phyloP scores from a whole-genome alignment of 495 filamentous ascomycete species.

The Penicillium canariense region DNA sequence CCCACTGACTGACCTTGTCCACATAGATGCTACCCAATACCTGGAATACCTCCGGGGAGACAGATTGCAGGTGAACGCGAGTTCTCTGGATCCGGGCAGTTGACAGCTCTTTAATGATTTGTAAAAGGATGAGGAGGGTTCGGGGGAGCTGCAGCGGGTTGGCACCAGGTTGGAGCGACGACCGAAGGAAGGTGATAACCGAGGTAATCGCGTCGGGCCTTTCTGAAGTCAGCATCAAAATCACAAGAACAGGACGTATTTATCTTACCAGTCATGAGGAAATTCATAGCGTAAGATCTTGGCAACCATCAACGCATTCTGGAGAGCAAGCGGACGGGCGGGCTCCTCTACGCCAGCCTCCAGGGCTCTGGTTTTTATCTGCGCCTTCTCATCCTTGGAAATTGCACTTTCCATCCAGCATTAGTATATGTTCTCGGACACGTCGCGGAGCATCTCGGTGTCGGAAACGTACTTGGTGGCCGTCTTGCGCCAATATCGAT shows the following conservation, averaged over 20 bases:
- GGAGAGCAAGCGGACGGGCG: constrained; percentile 68
- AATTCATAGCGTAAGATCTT: constrained; percentile 89
- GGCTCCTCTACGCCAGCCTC: constrained; percentile 71
- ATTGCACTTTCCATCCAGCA: constrained; percentile 55
- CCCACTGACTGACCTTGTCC: constrained; percentile 70
- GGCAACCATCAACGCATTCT: constrained; percentile 82
- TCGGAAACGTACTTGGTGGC: constrained; percentile 52
- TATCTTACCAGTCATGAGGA: constrained; percentile 69
- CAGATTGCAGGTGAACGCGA: constrained; percentile 66
- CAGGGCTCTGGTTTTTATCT: constrained; percentile 70
- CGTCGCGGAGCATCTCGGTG: not conserved
- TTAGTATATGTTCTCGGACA: constrained; percentile 18
- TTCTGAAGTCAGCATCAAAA: constrained; percentile 9
- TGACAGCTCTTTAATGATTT: constrained; percentile 85
- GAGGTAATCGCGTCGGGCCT: constrained; percentile 52
- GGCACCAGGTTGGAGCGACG: constrained; percentile 39
- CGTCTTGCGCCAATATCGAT: constrained; percentile 85
- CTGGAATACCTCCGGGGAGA: constrained; percentile 77
- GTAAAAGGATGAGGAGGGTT: constrained; percentile 71
- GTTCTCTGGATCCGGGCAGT: constrained; percentile 71
- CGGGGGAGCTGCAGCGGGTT: constrained; percentile 62
- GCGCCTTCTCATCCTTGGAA: constrained; percentile 66
- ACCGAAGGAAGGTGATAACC: constrained; percentile 61
- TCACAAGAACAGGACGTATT: not conserved
- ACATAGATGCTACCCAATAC: constrained; percentile 75